Evolutionary conservation across 2,329 filamentous ascomycete species (phyloP).

Genomic region (Gyromitra esculenta): DNA sequence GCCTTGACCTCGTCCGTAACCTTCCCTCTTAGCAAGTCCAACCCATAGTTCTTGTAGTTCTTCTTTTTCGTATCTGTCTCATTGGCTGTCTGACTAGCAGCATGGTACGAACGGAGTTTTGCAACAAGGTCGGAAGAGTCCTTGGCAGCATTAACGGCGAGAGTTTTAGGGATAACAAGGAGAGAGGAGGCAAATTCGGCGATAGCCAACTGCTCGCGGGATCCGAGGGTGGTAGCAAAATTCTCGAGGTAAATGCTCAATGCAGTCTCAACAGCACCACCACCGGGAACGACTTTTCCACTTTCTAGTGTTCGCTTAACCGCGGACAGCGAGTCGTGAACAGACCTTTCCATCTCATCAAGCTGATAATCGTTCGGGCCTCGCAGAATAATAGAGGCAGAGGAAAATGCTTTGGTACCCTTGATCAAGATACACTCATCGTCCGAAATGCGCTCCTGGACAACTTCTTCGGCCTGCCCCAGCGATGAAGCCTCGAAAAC

Average conservation of each 20-base stretch:
- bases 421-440: slow-evolving; percentile 98
- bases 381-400: slow-evolving; percentile 93
- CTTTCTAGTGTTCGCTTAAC: slow-evolving; percentile 98
- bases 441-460: slow-evolving; percentile 98
- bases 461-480: slow-evolving; percentile 91
- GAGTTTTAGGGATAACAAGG: slow-evolving; percentile 92
- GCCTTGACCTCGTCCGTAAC: slow-evolving; percentile 94
- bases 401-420: slow-evolving; percentile 92
- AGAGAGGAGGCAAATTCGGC: slow-evolving; percentile 96
- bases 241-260: slow-evolving; percentile 99
- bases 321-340: slow-evolving; percentile 95
- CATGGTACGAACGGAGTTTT: slow-evolving; percentile 92
- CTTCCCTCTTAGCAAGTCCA: slow-evolving; percentile 88
- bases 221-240: slow-evolving; percentile 96
- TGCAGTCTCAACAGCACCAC: slow-evolving; percentile 97
- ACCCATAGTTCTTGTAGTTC: slow-evolving; percentile 97
- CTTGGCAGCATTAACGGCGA: slow-evolving; percentile 96
- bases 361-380: slow-evolving; percentile 95
- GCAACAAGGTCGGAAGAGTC: slow-evolving; percentile 94
- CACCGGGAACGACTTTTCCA: slow-evolving; percentile 94
- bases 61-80: slow-evolving; percentile 91
- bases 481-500: slow-evolving; percentile 91
- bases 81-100: slow-evolving; percentile 88
- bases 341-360: slow-evolving; percentile 98
- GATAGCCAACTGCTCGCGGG: slow-evolving; percentile 95